Evolutionary conservation across 2,329 filamentous ascomycete genomes (phyloP), one percentile per base, ranked within the genome.

Genomic region (Coniochaeta ligniaria): DNA sequence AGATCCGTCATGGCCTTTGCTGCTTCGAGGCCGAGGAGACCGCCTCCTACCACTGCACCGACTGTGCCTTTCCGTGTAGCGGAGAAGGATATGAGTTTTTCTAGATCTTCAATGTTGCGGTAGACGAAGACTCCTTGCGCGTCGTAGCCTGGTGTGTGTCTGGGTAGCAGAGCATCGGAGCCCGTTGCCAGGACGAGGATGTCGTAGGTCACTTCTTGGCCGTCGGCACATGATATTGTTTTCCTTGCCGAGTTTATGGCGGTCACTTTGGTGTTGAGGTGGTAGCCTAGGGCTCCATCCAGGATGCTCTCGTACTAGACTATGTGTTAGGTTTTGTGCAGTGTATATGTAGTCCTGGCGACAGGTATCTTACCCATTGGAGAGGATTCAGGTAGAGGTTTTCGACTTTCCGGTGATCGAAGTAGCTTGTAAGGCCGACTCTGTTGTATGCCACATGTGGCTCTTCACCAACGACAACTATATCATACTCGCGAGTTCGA

Each of bases 1-100:
- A 96, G 77, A 69, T 96, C 92, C 78, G 93, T 88, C 90, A 96
- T 92, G 1, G 92, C 92, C 68, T 96, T 95, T 36, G 91, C 92
- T 2, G 92, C 92, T 75, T 96, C 92, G 0, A 97, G 82, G 0
- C 92, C 92, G 0, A 96, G 80, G 26, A 97, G 74, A 0, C 92
- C 92, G 59, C 92, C 92, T 26, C 92, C 92, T 3, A 96, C 90
- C 0, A 95, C 91, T 5, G 86, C 83, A 0, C 90, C 92, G 2
- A 83, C 83, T 2, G 86, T 85, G 5, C 85, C 90, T 66, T 86
- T 89, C 59, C 85, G 83, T 12, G 79, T 77, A 1, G 84, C 80
- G 0, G 91, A 85, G 69, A 89, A 96, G 1, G 80, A 77, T 60
- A 96, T 96, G 4, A 96, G 81, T 50, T 81, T 83, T 69, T 92